Evolutionary conservation across 2,329 filamentous ascomycete genomes (phyloP).

Genomic region (Magnaporthiopsis rhizophila): DNA sequence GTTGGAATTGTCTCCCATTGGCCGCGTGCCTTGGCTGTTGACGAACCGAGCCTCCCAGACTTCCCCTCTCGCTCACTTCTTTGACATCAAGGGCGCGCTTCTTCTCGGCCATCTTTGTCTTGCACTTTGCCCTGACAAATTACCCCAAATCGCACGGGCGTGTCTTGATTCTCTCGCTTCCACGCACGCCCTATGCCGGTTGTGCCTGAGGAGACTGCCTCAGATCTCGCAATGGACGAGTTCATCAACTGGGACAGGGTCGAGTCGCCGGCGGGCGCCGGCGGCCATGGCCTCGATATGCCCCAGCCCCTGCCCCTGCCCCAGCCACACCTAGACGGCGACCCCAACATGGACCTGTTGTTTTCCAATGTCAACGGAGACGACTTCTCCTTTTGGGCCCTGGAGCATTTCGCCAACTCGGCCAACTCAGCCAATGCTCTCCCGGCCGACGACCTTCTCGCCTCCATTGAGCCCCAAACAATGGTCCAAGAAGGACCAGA

Average conservation of each 20-base stretch:
- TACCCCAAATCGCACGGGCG: background rate
- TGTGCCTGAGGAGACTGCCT: conserved; percentile 13
- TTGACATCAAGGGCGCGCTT: background rate
- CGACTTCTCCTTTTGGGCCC: conserved; percentile 50
- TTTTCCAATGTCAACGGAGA: conserved; percentile 50
- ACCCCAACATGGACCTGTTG: conserved; percentile 38
- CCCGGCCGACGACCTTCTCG: conserved; percentile 13
- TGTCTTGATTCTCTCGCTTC: conserved; percentile 19
- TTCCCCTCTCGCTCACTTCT: no score
- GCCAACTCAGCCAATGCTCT: conserved; percentile 7
- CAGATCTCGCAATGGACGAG: conserved; percentile 44
- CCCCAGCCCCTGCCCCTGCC: background rate
- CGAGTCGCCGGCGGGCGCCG: conserved; percentile 28
- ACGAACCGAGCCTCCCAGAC: background rate
- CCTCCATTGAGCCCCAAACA: background rate
- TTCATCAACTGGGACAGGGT: conserved; percentile 56
- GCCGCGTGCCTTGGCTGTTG: background rate
- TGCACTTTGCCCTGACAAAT: background rate
- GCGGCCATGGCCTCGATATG: conserved; percentile 13
- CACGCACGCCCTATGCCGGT: conserved; percentile 15
- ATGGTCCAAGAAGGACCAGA: background rate
- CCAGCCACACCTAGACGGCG: conserved; percentile 4
- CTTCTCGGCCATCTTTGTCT: background rate
- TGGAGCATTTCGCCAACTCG: conserved; percentile 41
- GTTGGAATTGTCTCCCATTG: background rate